A percentile compares a stretch with the other conserved stretches of the same genome.
phyloP scores from a whole-genome alignment of 2,329 filamentous ascomycete species.

The Verruconis gallopava region DNA sequence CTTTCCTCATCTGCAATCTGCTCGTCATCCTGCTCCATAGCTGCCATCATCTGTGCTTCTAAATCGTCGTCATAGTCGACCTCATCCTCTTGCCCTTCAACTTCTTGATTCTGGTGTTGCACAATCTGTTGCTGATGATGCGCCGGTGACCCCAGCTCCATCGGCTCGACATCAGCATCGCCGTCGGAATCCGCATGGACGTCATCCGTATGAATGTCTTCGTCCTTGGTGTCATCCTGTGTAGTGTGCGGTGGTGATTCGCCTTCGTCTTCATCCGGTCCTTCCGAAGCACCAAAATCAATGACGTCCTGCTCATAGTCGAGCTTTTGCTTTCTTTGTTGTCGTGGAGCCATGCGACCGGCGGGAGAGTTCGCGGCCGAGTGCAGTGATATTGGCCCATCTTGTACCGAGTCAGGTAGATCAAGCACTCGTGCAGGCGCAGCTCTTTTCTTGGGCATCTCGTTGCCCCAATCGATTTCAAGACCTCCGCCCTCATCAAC shows the following conservation, averaged over 20 bases:
- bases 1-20: constrained; percentile 7
- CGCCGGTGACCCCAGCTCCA: constrained; percentile 9
- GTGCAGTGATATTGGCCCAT: constrained; percentile 9
- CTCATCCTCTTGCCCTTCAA: neutral
- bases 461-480: constrained; percentile 12
- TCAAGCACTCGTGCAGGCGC: neutral
- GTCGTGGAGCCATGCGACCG: constrained; percentile 1
- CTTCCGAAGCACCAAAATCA: constrained; percentile 7
- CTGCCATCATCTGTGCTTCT: constrained; percentile 10
- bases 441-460: neutral
- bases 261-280: neutral
- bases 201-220: neutral
- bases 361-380: constrained; percentile 11
- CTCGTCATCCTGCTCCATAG: constrained; percentile 7
- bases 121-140: constrained; percentile 6
- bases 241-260: neutral
- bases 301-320: constrained; percentile 8
- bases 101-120: neutral
- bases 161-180: constrained; percentile 11
- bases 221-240: neutral
- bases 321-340: neutral
- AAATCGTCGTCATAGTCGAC: constrained; percentile 8
- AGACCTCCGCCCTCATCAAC: constrained; percentile 6
- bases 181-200: constrained; percentile 6
- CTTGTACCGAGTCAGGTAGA: neutral